Evolutionary conservation across 129 eudicot species (phyloP).

Genomic region (Rutidosis leptorrhynchoides): DNA sequence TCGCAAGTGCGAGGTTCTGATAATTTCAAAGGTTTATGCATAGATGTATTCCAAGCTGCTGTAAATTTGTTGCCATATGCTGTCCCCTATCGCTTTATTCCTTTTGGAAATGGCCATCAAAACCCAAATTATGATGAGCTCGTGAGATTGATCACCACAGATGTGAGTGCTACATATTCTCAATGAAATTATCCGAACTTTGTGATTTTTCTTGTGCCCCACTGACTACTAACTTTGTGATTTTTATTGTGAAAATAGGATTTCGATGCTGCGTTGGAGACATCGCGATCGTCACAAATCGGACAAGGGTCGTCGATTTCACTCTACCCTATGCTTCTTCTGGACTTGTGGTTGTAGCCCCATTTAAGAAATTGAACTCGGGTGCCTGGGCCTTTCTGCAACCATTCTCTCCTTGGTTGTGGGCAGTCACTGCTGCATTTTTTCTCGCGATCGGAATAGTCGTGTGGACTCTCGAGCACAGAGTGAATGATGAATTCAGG

Average conservation of each 20-base stretch:
- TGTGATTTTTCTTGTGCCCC: slow-evolving; percentile 1
- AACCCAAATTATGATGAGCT: slow-evolving; percentile 27
- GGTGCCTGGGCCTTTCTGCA: slow-evolving; percentile 34
- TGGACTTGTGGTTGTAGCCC: slow-evolving; percentile 36
- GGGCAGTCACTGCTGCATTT: slow-evolving; percentile 30
- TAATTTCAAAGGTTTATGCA: slow-evolving; percentile 27
- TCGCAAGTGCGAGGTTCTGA: slow-evolving; percentile 4
- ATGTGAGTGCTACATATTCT: slow-evolving; percentile 13
- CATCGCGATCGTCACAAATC: slow-evolving; percentile 31
- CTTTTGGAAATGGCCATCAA: slow-evolving; percentile 29
- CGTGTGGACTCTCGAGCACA: slow-evolving; percentile 43
- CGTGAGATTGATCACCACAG: slow-evolving; percentile 17
- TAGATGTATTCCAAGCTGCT: slow-evolving; percentile 41
- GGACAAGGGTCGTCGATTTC: slow-evolving; percentile 37
- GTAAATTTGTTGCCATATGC: slow-evolving; percentile 30
- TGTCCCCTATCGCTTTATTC: slow-evolving; percentile 25
- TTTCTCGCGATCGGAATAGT: slow-evolving; percentile 35
- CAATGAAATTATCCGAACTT: background rate
- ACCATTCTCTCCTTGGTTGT: slow-evolving; percentile 30
- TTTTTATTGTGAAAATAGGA: too few species aligned
- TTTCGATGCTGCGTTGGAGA: slow-evolving; percentile 43
- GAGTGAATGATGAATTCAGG: slow-evolving; percentile 29
- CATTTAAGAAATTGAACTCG: slow-evolving; percentile 19
- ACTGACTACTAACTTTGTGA: too few species aligned
- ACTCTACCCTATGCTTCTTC: slow-evolving; percentile 35